A percentile compares a stretch with the other conserved stretches of the same genome.
These are phyloP conservation scores for Leccinum disarticulatum DNA, from an alignment of 768 basidiomycete genomes.

Conservation along the genomic window DNA sequence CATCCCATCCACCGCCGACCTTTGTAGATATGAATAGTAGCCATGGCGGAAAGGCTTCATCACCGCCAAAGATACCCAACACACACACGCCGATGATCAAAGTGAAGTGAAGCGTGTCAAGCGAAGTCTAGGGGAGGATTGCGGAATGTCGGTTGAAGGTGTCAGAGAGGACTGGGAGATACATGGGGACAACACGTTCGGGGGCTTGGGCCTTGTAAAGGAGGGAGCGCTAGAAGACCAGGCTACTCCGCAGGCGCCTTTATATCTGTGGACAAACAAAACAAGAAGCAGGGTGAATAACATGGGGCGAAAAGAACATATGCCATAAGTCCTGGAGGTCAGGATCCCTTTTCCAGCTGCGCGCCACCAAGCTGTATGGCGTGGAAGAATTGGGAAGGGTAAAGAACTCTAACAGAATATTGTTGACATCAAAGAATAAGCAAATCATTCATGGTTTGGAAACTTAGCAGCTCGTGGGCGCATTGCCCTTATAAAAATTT, in stretches of 20 bases:
- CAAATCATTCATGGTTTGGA: no score
- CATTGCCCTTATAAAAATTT: no score
- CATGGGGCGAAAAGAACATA: neutral
- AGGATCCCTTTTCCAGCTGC: neutral
- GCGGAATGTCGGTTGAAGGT: neutral
- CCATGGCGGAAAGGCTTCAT: slow-evolving; percentile 33
- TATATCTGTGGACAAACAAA: no score
- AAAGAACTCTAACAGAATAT: neutral
- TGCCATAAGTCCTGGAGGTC: neutral
- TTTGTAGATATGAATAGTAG: slow-evolving; percentile 25
- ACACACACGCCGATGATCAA: slow-evolving; percentile 25
- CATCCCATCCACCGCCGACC: slow-evolving; percentile 18
- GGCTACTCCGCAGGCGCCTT: no score
- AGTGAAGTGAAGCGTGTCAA: slow-evolving; percentile 3
- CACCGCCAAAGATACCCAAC: slow-evolving; percentile 31
- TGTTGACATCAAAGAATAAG: no score
- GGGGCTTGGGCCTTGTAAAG: neutral
- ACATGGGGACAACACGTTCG: neutral
- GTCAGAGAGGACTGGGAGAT: slow-evolving; percentile 1
- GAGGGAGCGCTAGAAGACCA: no score
- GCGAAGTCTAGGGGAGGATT: neutral
- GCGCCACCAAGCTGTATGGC: neutral
- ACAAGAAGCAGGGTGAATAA: neutral
- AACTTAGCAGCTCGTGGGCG: no score
- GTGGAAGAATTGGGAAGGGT: neutral